Evolutionary conservation across 2,329 filamentous ascomycete genomes (phyloP).

Genomic region (Metarhizium guizhouense): DNA sequence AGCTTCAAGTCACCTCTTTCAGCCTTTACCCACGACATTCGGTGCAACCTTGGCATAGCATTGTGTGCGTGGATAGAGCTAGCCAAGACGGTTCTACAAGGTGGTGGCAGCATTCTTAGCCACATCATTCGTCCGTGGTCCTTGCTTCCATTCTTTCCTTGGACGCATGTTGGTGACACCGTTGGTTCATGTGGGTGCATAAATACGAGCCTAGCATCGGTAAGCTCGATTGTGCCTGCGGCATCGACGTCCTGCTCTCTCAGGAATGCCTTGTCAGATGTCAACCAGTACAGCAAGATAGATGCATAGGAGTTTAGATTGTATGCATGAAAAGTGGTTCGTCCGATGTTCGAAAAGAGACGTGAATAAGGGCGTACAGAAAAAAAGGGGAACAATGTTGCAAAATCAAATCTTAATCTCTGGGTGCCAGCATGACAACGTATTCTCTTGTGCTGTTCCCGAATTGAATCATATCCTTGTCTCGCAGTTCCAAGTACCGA

Average conservation of each 20-base stretch:
- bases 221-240: neutral
- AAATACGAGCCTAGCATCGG: neutral
- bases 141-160: neutral
- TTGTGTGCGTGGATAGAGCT: neutral
- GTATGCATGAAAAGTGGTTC: neutral
- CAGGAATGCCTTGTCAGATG: neutral
- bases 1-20: no score
- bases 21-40: neutral
- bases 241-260: neutral
- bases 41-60: neutral
- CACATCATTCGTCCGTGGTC: neutral
- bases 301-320: neutral
- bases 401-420: slow-evolving; percentile 21
- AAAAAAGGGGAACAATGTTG: neutral
- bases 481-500: slow-evolving; percentile 75
- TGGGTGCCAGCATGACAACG: slow-evolving; percentile 74
- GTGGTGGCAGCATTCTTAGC: neutral
- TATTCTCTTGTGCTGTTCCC: slow-evolving; percentile 87
- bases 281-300: neutral
- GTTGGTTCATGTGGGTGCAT: neutral
- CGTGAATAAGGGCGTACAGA: neutral
- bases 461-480: slow-evolving; percentile 85
- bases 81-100: neutral
- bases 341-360: neutral
- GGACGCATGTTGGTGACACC: neutral